A percentile compares a stretch with the other conserved stretches of the same genome.
Conservation (phyloP, 2,329 filamentous ascomycete species). For the Arthroderma sp. region DNA sequence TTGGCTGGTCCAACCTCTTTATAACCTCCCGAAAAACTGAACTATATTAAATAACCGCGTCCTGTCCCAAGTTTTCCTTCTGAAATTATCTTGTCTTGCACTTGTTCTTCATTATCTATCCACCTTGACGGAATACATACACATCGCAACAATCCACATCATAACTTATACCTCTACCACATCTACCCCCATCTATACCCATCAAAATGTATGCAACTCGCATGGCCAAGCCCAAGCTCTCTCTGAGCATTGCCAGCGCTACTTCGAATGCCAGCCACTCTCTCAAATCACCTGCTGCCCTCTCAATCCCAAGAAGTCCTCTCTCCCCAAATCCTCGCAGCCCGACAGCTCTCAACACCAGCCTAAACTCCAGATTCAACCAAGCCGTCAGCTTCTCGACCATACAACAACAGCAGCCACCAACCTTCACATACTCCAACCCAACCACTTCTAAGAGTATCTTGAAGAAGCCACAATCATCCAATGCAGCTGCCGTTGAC, state of each 20-base stretch:
- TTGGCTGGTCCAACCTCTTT: too few species aligned
- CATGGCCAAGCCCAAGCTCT: slow-evolving; percentile 33
- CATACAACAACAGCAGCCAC: slow-evolving; percentile 20
- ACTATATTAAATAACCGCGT: too few species aligned
- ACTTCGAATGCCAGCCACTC: slow-evolving; percentile 24
- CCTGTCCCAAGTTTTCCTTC: too few species aligned
- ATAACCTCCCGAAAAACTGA: too few species aligned
- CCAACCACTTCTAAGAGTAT: slow-evolving; percentile 34
- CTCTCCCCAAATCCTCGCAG: slow-evolving; percentile 31
- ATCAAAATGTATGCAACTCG: slow-evolving; percentile 29
- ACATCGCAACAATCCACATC: too few species aligned
- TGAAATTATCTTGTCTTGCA: too few species aligned
- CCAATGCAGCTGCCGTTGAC: slow-evolving; percentile 8
- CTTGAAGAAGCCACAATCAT: slow-evolving; percentile 29
- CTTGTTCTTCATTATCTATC: too few species aligned
- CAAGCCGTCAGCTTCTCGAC: slow-evolving; percentile 25
- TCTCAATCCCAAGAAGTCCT: slow-evolving; percentile 24
- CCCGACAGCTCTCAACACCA: slow-evolving; percentile 20
- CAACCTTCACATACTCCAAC: slow-evolving; percentile 32
- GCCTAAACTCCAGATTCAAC: slow-evolving; percentile 24
- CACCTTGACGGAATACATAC: too few species aligned
- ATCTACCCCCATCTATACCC: neutral
- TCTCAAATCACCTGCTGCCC: slow-evolving; percentile 29
- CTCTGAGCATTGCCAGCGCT: slow-evolving; percentile 30
- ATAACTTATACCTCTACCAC: too few species aligned